Evolutionary conservation across 768 basidiomycete species (phyloP), one percentile per base, ranked within the genome.

Genomic region (Termitomyces sp.): DNA sequence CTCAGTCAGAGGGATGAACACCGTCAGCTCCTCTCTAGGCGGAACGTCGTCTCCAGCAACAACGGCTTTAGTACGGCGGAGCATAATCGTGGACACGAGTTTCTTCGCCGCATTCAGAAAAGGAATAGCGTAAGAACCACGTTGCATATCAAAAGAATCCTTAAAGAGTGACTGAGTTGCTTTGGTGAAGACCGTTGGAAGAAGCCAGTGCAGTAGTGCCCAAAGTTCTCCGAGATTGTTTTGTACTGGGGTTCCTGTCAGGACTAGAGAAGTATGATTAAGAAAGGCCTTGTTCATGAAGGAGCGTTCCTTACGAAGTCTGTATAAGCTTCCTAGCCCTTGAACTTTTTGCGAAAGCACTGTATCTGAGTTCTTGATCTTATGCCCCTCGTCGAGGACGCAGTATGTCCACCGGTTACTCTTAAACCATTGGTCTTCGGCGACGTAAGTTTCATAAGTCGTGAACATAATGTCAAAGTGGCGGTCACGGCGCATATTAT

Each of bases 211-310:
- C 18, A 85, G 68, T 13, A 84, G 68, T 24, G 75, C 65, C 84
- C 81, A 83, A 16, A 86, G 72, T 64, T 86, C 84, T 20, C 75
- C 67, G 12, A 86, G 67, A 60, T 86, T 82, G 61, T 86, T 86
- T 64, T 90, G 88, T 0, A 90, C 77, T 0, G 88, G 88, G 0
- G 88, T 90, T 24, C 88, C 88, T 0, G 86, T 88, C 57, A 90
- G 72, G 58, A 90, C 83, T 84, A 59, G 18, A 33, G 28, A 18
- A 31, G 13, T 42, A 51, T 24, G 18, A 24, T 15, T 50, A 6
- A 44, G 18, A 45, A 37, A 16, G 10, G 2, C 18, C 10, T 37
- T 15, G 4, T 18, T 15, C 13, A 36, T 7, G 22, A 29, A 22
- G 22, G 12, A 12, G 22, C 28, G 22, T 22, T 45, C 52, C 70